Evolutionary conservation across 2,329 filamentous ascomycete species (phyloP).

Genomic region (Ophiocordyceps polyrhachis-furcata): DNA sequence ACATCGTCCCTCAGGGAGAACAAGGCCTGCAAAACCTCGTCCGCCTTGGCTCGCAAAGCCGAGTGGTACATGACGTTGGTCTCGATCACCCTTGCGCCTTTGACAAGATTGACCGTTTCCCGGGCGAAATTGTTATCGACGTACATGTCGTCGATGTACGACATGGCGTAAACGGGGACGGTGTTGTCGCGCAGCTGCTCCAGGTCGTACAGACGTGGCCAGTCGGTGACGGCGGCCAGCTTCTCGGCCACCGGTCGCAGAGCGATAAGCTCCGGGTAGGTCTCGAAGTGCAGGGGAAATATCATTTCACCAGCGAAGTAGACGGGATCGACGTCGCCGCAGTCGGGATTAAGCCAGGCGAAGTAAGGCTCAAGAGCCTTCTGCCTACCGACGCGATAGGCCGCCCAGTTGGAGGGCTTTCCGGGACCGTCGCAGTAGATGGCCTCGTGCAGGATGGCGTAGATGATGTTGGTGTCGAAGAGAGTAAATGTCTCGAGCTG

Average conservation of each 20-base stretch:
- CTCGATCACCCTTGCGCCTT: slow-evolving; percentile 60
- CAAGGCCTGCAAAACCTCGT: slow-evolving; percentile 58
- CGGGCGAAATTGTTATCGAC: slow-evolving; percentile 60
- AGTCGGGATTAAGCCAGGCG: slow-evolving; percentile 26
- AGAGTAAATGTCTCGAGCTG: slow-evolving; percentile 46
- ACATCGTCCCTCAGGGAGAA: slow-evolving; percentile 58
- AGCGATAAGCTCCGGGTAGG: slow-evolving; percentile 54
- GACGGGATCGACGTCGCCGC: slow-evolving; percentile 27
- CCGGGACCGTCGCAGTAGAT: slow-evolving; percentile 60
- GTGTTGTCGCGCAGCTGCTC: slow-evolving; percentile 55
- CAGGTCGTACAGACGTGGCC: slow-evolving; percentile 61
- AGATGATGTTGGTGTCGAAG: slow-evolving; percentile 65
- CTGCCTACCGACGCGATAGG: slow-evolving; percentile 39
- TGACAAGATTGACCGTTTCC: slow-evolving; percentile 57
- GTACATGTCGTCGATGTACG: slow-evolving; percentile 81
- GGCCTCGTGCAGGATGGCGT: slow-evolving; percentile 72
- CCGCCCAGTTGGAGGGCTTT: slow-evolving; percentile 55
- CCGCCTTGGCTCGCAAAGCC: slow-evolving; percentile 51
- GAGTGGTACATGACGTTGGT: slow-evolving; percentile 83
- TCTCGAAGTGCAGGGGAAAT: slow-evolving; percentile 68
- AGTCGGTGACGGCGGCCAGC: slow-evolving; percentile 48
- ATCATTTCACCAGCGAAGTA: slow-evolving; percentile 90
- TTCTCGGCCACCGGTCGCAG: slow-evolving; percentile 51
- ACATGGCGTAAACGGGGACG: slow-evolving; percentile 73
- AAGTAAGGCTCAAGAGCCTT: slow-evolving; percentile 19